A percentile compares a stretch with the other conserved stretches of the same genome.
Conservation (phyloP, 495 filamentous ascomycete genomes). For the Penicillium turbatum region DNA sequence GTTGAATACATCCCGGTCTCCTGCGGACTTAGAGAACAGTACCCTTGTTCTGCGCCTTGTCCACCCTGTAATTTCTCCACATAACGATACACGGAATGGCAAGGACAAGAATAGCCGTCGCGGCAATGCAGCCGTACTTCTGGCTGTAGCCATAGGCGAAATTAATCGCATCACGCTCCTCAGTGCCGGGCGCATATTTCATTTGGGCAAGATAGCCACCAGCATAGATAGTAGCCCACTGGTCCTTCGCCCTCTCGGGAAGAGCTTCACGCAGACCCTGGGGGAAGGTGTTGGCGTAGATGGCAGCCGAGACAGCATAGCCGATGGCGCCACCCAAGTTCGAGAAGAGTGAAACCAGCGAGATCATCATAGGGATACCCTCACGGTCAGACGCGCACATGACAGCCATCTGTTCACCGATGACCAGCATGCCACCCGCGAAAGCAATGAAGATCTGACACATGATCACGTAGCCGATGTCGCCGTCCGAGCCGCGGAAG, state of each 20-base stretch:
- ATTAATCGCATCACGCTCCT: constrained; percentile 50
- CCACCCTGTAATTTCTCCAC: constrained; percentile 38
- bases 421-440: constrained; percentile 42
- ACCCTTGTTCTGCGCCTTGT: constrained; percentile 42
- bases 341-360: constrained; percentile 57
- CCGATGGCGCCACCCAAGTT: constrained; percentile 66
- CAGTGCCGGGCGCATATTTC: constrained; percentile 46
- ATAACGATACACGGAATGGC: constrained; percentile 30
- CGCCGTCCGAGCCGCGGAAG: constrained; percentile 58
- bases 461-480: constrained; percentile 68
- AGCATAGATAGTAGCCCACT: constrained; percentile 37
- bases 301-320: constrained; percentile 52
- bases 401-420: constrained; percentile 58
- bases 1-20: neutral
- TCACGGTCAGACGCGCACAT: constrained; percentile 56
- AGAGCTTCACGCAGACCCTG: constrained; percentile 37
- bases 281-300: constrained; percentile 62
- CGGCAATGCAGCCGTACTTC: constrained; percentile 52
- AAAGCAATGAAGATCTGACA: constrained; percentile 72
- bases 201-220: constrained; percentile 46
- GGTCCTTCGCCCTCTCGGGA: constrained; percentile 35
- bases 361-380: constrained; percentile 60
- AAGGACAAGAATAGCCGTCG: constrained; percentile 29
- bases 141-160: constrained; percentile 56
- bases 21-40: constrained; percentile 17